Evolutionary conservation across 1,284 basidiomycete genomes (phyloP).

Genomic region (Veloboletus limbatus): DNA sequence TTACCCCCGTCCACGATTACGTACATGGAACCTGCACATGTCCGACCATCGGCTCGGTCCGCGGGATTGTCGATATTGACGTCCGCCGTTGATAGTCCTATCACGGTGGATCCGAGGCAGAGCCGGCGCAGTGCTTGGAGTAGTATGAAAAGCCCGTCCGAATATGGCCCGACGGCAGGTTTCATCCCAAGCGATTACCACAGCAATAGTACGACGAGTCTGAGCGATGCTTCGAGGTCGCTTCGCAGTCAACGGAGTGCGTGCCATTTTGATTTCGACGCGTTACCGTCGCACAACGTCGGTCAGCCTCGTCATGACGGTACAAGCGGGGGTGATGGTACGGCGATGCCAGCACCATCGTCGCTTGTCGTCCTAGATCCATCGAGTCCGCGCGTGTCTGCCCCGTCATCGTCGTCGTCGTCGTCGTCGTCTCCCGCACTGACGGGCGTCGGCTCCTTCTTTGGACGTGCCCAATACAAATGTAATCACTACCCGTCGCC

Average conservation of each 20-base stretch:
- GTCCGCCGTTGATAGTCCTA: not conserved
- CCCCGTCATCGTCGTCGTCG: not conserved
- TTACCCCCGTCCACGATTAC: slow-evolving; percentile 19
- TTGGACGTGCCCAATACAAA: slow-evolving; percentile 32
- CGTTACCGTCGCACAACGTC: slow-evolving; percentile 15
- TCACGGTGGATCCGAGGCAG: slow-evolving; percentile 4
- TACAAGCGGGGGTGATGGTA: not conserved
- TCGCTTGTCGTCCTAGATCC: not conserved
- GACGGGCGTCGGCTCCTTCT: slow-evolving; percentile 1
- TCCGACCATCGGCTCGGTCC: slow-evolving; percentile 11
- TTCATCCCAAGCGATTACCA: slow-evolving; percentile 24
- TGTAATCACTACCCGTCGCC: slow-evolving; percentile 17
- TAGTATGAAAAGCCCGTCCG: not conserved
- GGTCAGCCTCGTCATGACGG: not conserved
- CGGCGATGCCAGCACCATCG: not conserved
- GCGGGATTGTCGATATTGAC: not conserved
- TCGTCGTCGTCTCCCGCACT: slow-evolving; percentile 7
- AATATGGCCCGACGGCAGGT: slow-evolving; percentile 29
- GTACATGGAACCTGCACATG: slow-evolving; percentile 28
- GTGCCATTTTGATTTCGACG: slow-evolving; percentile 30
- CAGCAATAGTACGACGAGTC: slow-evolving; percentile 10
- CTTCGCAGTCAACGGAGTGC: slow-evolving; percentile 17
- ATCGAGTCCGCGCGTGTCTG: not conserved
- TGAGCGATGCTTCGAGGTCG: slow-evolving; percentile 8
- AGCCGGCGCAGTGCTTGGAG: slow-evolving; percentile 2